These are phyloP conservation scores for Chrysoporthe cubensis DNA, from an alignment of 2,329 filamentous ascomycete species.

Conservation along the genomic window DNA sequence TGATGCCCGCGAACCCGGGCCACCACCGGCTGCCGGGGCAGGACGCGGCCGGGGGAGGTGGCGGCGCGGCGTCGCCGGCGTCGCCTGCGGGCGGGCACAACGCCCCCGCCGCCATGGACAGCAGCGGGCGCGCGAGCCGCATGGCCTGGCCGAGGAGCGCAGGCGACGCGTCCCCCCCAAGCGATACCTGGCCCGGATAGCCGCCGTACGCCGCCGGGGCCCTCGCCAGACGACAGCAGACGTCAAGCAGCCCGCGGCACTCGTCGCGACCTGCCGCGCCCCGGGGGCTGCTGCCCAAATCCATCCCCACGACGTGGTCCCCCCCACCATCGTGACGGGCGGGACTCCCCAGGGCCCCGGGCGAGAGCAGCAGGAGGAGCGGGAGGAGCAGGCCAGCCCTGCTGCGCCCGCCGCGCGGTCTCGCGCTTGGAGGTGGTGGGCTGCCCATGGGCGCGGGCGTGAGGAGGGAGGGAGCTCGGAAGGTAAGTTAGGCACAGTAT, in stretches of 20 bases:
- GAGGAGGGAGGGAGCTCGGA: background rate
- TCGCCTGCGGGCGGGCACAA: conserved; percentile 6
- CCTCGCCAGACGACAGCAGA: conserved; percentile 3
- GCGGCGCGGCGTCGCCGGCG: background rate
- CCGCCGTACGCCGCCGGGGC: background rate
- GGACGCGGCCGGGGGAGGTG: background rate
- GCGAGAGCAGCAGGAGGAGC: background rate
- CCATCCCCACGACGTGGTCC: background rate
- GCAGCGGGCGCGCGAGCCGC: conserved; percentile 10
- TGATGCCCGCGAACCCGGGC: conserved; percentile 43
- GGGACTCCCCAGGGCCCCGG: conserved; percentile 2
- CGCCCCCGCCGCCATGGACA: conserved; percentile 17
- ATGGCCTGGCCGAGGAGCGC: conserved; percentile 9
- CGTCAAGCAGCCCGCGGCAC: conserved; percentile 9
- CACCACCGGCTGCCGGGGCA: conserved; percentile 37
- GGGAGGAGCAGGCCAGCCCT: background rate
- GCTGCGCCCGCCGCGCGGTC: background rate
- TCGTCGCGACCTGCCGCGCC: background rate
- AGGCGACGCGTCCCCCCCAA: background rate
- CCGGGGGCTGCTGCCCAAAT: background rate
- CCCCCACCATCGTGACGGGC: background rate
- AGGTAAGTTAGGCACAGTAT: too few species aligned
- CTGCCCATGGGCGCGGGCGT: background rate
- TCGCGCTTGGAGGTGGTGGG: background rate
- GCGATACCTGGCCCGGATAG: background rate